Conservation (phyloP, 805 yeast genomes). For the Sungouiella blattae region DNA sequence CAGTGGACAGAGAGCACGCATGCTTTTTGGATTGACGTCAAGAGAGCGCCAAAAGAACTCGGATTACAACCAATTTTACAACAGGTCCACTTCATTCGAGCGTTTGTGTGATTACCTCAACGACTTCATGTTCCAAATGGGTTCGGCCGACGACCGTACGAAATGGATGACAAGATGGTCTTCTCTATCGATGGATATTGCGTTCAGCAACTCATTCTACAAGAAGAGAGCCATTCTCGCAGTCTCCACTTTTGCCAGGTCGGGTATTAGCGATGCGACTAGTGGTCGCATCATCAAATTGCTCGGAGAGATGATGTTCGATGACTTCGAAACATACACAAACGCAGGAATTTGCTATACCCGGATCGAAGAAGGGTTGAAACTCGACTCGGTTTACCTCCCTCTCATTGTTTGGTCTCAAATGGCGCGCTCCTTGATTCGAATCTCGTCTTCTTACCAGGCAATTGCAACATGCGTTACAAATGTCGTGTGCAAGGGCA, state of each 20-base stretch:
- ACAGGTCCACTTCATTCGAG: conserved; percentile 49
- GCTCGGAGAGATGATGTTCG: conserved; percentile 17
- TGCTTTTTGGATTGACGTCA: conserved; percentile 62
- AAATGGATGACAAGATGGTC: conserved; percentile 67
- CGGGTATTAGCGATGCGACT: conserved; percentile 58
- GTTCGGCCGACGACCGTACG: conserved; percentile 43
- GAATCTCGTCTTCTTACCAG: conserved; percentile 11
- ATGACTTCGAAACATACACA: conserved; percentile 27
- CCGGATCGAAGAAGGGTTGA: conserved; percentile 47
- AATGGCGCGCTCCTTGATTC: conserved; percentile 8
- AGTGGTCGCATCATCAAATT: conserved; percentile 29
- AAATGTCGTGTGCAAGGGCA: conserved; percentile 23
- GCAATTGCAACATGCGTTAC: conserved; percentile 21
- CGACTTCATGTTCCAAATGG: conserved; percentile 48
- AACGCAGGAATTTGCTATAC: conserved; percentile 44
- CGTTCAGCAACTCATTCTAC: conserved; percentile 55
- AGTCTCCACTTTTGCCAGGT: conserved; percentile 63
- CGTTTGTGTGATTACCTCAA: conserved; percentile 54
- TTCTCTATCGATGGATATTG: conserved; percentile 59
- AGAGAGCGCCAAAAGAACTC: conserved; percentile 41
- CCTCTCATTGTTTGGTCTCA: conserved; percentile 49
- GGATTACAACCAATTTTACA: conserved; percentile 35
- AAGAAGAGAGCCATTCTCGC: conserved; percentile 67
- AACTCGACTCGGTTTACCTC: conserved; percentile 42
- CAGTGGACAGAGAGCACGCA: conserved; percentile 61